A percentile compares a stretch with the other conserved stretches of the same genome.
phyloP scores from a whole-genome alignment of 2,329 filamentous ascomycete species.

The Zalaria sp. region DNA sequence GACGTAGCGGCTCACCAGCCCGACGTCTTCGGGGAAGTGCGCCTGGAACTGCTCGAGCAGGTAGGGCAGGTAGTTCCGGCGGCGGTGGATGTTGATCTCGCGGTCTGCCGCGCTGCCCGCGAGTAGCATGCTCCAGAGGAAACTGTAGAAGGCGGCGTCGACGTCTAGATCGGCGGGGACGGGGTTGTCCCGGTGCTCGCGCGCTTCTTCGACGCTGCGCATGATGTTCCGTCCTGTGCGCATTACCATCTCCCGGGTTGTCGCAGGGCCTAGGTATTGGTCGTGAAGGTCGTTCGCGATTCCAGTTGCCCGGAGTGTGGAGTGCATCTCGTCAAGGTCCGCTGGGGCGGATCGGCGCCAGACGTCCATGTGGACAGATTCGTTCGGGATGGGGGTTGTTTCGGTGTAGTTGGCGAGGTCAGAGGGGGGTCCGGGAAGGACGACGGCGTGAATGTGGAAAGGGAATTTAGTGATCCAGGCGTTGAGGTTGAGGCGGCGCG shows the following conservation, averaged over 20 bases:
- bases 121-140: slow-evolving; percentile 49
- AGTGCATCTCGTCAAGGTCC: slow-evolving; percentile 1
- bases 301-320: slow-evolving; percentile 46
- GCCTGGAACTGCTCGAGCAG: slow-evolving; percentile 51
- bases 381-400: slow-evolving; percentile 37
- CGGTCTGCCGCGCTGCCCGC: slow-evolving; percentile 14
- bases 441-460: slow-evolving; percentile 70
- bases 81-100: slow-evolving; percentile 16
- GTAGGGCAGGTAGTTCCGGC: slow-evolving; percentile 47
- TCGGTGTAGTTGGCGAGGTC: slow-evolving; percentile 8
- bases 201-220: slow-evolving; percentile 47
- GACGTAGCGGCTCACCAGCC: slow-evolving; percentile 55
- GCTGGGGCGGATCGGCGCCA: slow-evolving; percentile 43
- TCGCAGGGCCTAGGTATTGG: slow-evolving; percentile 48
- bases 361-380: slow-evolving; percentile 55
- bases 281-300: slow-evolving; percentile 27
- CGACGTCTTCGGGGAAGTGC: slow-evolving; percentile 56
- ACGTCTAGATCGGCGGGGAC: slow-evolving; percentile 31
- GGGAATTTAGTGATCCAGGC: slow-evolving; percentile 72
- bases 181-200: slow-evolving; percentile 23
- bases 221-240: slow-evolving; percentile 72
- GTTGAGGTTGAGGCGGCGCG: slow-evolving; percentile 57
- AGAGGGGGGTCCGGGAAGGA: slow-evolving; percentile 40
- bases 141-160: slow-evolving; percentile 53
- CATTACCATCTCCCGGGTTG: slow-evolving; percentile 53